A percentile compares a stretch with the other conserved stretches of the same genome.
These are phyloP conservation scores for Podospora didyma DNA, from an alignment of 495 filamentous ascomycete species.

Conservation along the genomic window DNA sequence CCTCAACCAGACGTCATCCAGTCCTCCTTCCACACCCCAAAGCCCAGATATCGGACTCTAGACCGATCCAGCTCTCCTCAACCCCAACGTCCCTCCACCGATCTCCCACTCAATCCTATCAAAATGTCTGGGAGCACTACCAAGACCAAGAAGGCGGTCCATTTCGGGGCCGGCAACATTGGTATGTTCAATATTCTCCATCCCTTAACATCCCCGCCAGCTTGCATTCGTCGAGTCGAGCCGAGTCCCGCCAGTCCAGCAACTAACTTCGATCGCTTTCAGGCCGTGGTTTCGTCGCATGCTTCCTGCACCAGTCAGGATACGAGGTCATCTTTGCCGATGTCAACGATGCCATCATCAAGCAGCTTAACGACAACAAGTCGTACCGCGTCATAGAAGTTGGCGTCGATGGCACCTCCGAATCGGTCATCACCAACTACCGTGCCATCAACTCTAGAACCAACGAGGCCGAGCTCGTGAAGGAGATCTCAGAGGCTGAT, in stretches of 20 bases:
- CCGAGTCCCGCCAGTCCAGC: background rate
- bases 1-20: background rate
- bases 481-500: constrained; percentile 82
- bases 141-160: constrained; percentile 69
- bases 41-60: background rate
- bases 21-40: background rate
- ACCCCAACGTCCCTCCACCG: background rate
- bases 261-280: constrained; percentile 8
- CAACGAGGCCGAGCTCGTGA: constrained; percentile 69
- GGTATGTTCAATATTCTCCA: constrained; percentile 33
- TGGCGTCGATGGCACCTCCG: constrained; percentile 75
- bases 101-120: background rate
- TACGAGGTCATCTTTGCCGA: constrained; percentile 96
- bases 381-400: constrained; percentile 92
- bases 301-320: constrained; percentile 76
- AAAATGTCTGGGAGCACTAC: constrained; percentile 11
- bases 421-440: constrained; percentile 85
- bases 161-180: constrained; percentile 95
- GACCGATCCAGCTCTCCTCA: background rate
- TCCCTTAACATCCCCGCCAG: background rate
- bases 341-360: constrained; percentile 77
- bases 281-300: constrained; percentile 55
- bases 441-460: constrained; percentile 92
- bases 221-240: background rate
- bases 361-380: constrained; percentile 63